Evolutionary conservation across 2,329 filamentous ascomycete species (phyloP), one percentile per base, ranked within the genome.

Genomic region (Colletotrichum sp.): DNA sequence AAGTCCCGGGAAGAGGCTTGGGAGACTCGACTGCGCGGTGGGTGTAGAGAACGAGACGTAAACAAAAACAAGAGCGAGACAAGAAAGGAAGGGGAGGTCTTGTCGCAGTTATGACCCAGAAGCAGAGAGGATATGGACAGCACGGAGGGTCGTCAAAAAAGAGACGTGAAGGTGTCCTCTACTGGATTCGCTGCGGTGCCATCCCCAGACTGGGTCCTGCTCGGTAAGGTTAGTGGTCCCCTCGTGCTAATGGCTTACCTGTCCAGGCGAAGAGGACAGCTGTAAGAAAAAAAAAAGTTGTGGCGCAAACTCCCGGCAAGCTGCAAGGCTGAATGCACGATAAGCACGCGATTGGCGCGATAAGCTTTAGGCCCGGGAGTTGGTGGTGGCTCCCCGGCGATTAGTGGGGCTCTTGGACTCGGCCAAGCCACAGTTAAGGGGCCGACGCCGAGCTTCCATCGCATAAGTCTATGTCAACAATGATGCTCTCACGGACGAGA

Each of bases 261-360:
- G 71, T 64, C 71, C 74, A 68, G 65, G 70, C 70, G 70, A 76
- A 76, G 74, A 76, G 74, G 74, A 76, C 74, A 76, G 74, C 74
- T 76, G 70, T 76, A 74, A 69, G 44, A 55, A 76, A 70, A 65
- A 65, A 60, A 68, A 64, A 76, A 68, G 66, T 64, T 66, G 71
- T 70, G 72, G 75, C 71, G 52, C 62, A 28, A 16, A 57, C 39
- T 18, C 34, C 34, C 16, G 16, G 62, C 36, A 55, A 26, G 26
- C 52, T 68, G 72, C 72, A 71, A 75, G 75, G 75, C 75, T 76
- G 71, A 75, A 34, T 30, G 4, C 2, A 4, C 60, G 72, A 76
- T 76, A 76, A 71, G 75, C 21, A 16, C 24, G 4, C 67, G 10
- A 76, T 76, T 76, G 75, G 75, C 18, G 36, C 66, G 75, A 76